Evolutionary conservation across 129 eudicot species (phyloP).

Genomic region (Escallonia rubra): DNA sequence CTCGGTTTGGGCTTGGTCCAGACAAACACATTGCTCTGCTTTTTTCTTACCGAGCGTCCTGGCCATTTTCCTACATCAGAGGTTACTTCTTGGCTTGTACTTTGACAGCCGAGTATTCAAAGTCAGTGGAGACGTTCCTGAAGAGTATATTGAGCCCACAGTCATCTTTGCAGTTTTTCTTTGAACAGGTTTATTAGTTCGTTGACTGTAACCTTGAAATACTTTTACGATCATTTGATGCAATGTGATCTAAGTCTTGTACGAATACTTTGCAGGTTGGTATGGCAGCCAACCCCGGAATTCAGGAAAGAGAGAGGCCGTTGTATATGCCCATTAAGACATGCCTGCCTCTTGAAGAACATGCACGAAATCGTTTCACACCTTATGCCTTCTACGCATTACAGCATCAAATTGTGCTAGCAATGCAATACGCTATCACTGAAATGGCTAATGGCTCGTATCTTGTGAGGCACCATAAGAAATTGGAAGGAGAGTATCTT

Average conservation of each 20-base stretch:
- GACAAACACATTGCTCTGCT: slow-evolving; percentile 64
- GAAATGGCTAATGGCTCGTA: slow-evolving; percentile 68
- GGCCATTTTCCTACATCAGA: slow-evolving; percentile 58
- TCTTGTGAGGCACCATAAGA: slow-evolving; percentile 65
- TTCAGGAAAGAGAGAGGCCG: slow-evolving; percentile 34
- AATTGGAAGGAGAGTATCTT: slow-evolving; percentile 60
- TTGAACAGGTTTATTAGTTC: slow-evolving; percentile 47
- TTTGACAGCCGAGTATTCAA: slow-evolving; percentile 49
- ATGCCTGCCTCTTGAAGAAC: slow-evolving; percentile 74
- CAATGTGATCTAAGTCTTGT: not conserved
- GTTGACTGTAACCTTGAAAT: not conserved
- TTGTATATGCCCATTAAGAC: slow-evolving; percentile 44
- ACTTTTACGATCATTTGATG: not conserved
- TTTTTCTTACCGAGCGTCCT: slow-evolving; percentile 43
- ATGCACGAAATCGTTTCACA: slow-evolving; percentile 57
- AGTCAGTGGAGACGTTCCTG: slow-evolving; percentile 46
- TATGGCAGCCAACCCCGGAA: slow-evolving; percentile 31
- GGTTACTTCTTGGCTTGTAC: slow-evolving; percentile 61
- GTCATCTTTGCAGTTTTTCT: slow-evolving; percentile 46
- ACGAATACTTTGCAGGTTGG: slow-evolving; percentile 33
- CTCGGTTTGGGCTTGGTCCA: slow-evolving; percentile 53
- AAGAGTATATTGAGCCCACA: slow-evolving; percentile 47
- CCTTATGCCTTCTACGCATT: slow-evolving; percentile 58
- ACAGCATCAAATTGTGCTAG: slow-evolving; percentile 58
- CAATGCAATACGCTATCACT: slow-evolving; percentile 62